Evolutionary conservation across 139 green algal species (phyloP), one percentile per base, ranked within the genome.

Genomic region (Tetradesmus lagerheimii): DNA sequence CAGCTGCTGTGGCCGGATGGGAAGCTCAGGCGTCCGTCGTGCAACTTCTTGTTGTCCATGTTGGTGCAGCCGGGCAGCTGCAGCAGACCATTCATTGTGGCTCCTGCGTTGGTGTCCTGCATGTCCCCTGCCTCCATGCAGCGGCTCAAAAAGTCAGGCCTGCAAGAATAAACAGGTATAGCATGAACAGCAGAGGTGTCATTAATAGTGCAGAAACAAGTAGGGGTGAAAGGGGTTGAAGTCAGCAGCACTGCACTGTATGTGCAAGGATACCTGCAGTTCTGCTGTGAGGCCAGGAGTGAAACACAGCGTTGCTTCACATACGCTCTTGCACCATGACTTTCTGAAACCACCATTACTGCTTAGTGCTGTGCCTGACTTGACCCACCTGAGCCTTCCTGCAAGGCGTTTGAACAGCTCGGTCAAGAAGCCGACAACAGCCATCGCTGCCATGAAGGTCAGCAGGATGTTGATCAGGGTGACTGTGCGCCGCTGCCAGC

Each of bases 391-490:
- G n/a, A 89, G 71, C 15, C 85, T 45, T 16, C 85, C 85, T 16
- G 53, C 80, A 31, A 83, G 39, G 11, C 71, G 29, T 38, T 89
- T 89, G 71, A 89, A 89, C 14, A 89, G 74, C 45, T 89, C 85
- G 31, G 85, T 89, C 64, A 84, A 45, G n/a, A 89, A 84, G 9
- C 85, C 85, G n/a, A 74, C 41, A 3, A 77, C 71, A 34, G 67
- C 85, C n/a, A 89, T 1, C 27, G 85, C 71, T 74, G 85, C 85
- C n/a, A 89, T 6, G 35, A 47, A 81, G 23, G 34, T 62, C 29
- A 83, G 71, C 23, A 89, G 9, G 25, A 83, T 34, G 45, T 88
- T 88, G 37, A 80, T 18, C 8, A 88, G 35, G 4, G 29, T 53
- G 14, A 45, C 57, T 43, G 82, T 62, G 6, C 38, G 23, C 57